phyloP scores from a whole-genome alignment of 2,329 filamentous ascomycete species.

The Nigrograna mackinnonii region DNA sequence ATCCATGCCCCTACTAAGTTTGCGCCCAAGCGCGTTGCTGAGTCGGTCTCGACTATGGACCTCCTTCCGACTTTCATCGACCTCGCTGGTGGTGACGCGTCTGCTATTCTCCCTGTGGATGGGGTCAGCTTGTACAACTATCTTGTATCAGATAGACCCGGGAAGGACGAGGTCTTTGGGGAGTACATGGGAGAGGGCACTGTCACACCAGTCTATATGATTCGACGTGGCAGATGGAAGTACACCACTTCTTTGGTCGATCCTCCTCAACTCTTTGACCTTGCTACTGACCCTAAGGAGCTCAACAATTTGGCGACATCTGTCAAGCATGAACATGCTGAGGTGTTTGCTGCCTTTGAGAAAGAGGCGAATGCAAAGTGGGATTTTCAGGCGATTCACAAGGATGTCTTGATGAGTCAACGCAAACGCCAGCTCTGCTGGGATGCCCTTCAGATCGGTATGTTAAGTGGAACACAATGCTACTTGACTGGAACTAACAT shows the following conservation, averaged over 20 bases:
- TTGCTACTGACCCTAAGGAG: constrained; percentile 75
- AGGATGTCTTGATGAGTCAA: constrained; percentile 75
- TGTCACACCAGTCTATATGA: constrained; percentile 89
- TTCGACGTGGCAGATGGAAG: constrained; percentile 86
- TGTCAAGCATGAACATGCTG: constrained; percentile 40
- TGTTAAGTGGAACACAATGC: constrained; percentile 14
- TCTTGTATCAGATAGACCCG: constrained; percentile 49
- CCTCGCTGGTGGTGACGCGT: constrained; percentile 72
- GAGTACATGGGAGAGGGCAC: constrained; percentile 97
- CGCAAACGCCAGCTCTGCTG: constrained; percentile 78
- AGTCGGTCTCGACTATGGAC: constrained; percentile 91
- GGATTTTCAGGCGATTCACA: constrained; percentile 79
- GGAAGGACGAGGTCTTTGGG: constrained; percentile 85
- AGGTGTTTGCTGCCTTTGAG: constrained; percentile 64
- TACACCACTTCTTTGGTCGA: constrained; percentile 86
- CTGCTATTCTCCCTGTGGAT: constrained; percentile 78
- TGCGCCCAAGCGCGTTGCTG: constrained; percentile 71
- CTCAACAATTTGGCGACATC: constrained; percentile 68
- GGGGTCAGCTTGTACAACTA: constrained; percentile 68
- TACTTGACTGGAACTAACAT: constrained; percentile 9
- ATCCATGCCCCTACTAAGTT: constrained; percentile 80
- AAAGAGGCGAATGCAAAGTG: constrained; percentile 75
- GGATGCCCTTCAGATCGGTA: constrained; percentile 75
- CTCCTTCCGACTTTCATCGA: constrained; percentile 88
- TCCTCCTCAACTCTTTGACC: constrained; percentile 81